phyloP scores from a whole-genome alignment of 768 basidiomycete genomes.

The Omphalotus guepiniiformis region DNA sequence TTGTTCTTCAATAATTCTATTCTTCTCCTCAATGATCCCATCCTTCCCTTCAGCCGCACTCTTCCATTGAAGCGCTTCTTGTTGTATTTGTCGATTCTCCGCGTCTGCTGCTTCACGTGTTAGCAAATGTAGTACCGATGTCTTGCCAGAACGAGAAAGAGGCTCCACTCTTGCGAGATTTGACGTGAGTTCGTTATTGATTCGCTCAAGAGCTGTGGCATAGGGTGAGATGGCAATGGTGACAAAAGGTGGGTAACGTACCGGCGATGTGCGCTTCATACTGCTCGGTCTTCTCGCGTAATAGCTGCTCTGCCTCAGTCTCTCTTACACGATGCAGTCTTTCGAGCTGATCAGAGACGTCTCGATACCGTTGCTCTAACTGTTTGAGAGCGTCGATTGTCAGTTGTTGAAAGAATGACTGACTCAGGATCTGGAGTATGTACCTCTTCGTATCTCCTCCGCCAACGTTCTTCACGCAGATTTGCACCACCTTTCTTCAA shows the following conservation, averaged over 20 bases:
- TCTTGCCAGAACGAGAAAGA: conserved; percentile 44
- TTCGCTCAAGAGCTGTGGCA: conserved; percentile 50
- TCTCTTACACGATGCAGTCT: conserved; percentile 52
- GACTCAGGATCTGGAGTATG: not conserved
- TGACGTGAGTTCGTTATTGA: conserved; percentile 50
- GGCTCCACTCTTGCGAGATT: conserved; percentile 54
- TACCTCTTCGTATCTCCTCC: conserved; percentile 1
- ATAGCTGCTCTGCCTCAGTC: conserved; percentile 61
- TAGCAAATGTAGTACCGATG: conserved; percentile 56
- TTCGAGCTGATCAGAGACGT: conserved; percentile 52
- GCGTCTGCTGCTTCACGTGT: conserved; percentile 72
- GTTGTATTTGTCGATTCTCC: conserved; percentile 51
- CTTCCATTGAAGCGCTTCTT: conserved; percentile 43
- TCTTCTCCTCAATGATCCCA: conserved; percentile 34
- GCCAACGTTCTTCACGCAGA: not conserved
- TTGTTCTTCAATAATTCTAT: conserved; percentile 42
- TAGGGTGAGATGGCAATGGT: conserved; percentile 6
- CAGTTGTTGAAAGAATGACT: not conserved
- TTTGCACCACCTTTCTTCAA: not conserved
- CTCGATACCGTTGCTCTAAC: conserved; percentile 41
- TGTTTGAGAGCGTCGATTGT: conserved; percentile 15
- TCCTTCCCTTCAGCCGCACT: conserved; percentile 40
- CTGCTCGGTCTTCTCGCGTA: conserved; percentile 44
- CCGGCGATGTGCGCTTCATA: conserved; percentile 52
- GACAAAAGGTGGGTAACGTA: conserved; percentile 22